Evolutionary conservation across 2,329 filamentous ascomycete species (phyloP), one percentile per base, ranked within the genome.

Genomic region (Bipolaris oryzae): DNA sequence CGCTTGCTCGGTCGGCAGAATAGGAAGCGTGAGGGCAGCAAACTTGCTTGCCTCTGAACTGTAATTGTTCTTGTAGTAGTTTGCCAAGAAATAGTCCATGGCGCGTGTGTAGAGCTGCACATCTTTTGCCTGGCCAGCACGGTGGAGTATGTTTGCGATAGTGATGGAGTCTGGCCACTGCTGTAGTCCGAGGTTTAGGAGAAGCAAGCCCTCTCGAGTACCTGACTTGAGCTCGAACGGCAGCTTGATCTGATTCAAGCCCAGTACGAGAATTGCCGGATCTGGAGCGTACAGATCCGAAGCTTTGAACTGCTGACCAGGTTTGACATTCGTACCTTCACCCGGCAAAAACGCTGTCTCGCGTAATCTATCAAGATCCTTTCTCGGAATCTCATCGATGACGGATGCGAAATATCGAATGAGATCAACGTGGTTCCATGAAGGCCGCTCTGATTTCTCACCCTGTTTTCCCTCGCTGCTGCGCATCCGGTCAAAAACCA

Each of bases 331-430:
- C 7, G 55, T 57, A 13, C 74, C 73, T 61, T 89, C 85, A 63
- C 84, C 90, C 9, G 92, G 91, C 68, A 93, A 94, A 41, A 98
- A 91, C 10, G 86, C 87, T 0, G 92, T 92, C 46, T 88, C 84
- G 53, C 85, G 89, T 21, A 99, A 82, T 69, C 89, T 90, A 62
- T 86, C 87, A 52, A 97, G 84, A 73, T 99, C 95, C 47, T 88
- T 88, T 9, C 79, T 76, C 0, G 95, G 95, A 57, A 99, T 97
- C 66, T 99, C 95, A 50, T 90, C 86, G 58, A 86, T 87, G 25
- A 99, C 95, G 7, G 93, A 96, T 10, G 94, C 87, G 41, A 99
- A 84, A 68, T 99, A 99, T 67, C 92, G 94, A 76, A 99, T 92
- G 23, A 99, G 81, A 73, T 99, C 94, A 58, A 96, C 87, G 72